Evolutionary conservation across 169 alveolate genomes (phyloP).

Genomic region (Haemoproteus tartakovskyi): DNA sequence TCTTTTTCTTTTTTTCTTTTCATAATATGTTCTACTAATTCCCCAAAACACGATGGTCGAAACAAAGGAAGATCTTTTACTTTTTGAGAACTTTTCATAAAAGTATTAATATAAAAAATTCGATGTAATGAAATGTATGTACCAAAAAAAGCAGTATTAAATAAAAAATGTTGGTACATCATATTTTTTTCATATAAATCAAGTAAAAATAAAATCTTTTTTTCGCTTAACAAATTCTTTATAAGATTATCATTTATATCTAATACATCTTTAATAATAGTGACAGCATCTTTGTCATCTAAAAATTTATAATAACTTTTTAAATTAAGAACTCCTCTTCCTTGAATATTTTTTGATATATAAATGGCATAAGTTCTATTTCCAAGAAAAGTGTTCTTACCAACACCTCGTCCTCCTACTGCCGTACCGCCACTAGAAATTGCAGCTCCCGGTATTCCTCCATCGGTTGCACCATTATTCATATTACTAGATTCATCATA

Average conservation of each 20-base stretch:
- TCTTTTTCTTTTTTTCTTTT: constrained; percentile 7
- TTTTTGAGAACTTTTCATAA: neutral
- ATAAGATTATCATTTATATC: constrained; percentile 43
- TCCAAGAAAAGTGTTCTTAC: too few species aligned
- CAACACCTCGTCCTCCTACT: too few species aligned
- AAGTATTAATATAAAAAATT: constrained; percentile 18
- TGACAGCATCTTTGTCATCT: constrained; percentile 39
- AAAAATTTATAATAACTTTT: constrained; percentile 17
- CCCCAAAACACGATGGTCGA: constrained; percentile 28
- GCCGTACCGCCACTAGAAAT: too few species aligned
- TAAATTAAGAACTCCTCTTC: neutral
- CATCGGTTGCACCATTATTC: too few species aligned
- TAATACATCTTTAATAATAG: constrained; percentile 11
- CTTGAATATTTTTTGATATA: neutral
- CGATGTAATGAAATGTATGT: constrained; percentile 20
- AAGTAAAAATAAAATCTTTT: constrained; percentile 2
- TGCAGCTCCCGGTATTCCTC: too few species aligned
- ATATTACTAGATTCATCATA: constrained; percentile 26
- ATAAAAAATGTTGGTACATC: constrained; percentile 1
- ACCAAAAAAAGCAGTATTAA: constrained; percentile 27
- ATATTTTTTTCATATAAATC: constrained; percentile 37
- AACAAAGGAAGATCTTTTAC: constrained; percentile 19
- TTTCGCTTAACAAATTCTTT: constrained; percentile 23
- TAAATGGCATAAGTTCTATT: constrained; percentile 21
- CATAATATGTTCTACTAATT: constrained; percentile 3